Conservation (phyloP, 2,329 filamentous ascomycete species). For the Pseudogymnoascus sp. region DNA sequence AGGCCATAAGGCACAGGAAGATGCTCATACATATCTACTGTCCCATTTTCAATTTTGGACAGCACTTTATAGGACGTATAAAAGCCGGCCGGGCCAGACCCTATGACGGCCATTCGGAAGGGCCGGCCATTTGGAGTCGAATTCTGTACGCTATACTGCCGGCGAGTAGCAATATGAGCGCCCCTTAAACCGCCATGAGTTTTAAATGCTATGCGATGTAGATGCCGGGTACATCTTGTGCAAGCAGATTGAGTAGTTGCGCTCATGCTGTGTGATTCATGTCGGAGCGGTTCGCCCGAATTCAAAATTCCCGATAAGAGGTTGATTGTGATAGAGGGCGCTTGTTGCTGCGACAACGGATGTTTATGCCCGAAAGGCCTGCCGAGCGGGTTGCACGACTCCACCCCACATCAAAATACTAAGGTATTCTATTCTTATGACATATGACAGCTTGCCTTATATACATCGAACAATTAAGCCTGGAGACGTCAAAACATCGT, state of each 20-base stretch:
- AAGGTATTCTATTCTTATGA: background rate
- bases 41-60: constrained; percentile 61
- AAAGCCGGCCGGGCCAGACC: constrained; percentile 92
- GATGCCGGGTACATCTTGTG: constrained; percentile 18
- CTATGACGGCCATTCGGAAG: constrained; percentile 79
- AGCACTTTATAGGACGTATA: constrained; percentile 86
- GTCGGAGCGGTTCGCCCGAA: background rate
- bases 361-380: background rate
- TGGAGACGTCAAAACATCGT: background rate
- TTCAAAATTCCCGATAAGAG: constrained; percentile 4
- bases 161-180: constrained; percentile 6
- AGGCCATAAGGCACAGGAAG: constrained; percentile 88
- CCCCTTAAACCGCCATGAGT: background rate
- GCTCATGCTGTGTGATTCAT: constrained; percentile 22
- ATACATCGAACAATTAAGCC: background rate
- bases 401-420: constrained; percentile 6
- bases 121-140: constrained; percentile 35
- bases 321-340: constrained; percentile 4
- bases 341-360: constrained; percentile 5
- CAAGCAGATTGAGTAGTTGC: constrained; percentile 23
- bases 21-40: constrained; percentile 93
- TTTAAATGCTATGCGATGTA: background rate
- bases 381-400: background rate
- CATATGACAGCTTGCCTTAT: constrained; percentile 1
- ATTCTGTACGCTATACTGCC: constrained; percentile 23